These are phyloP conservation scores for Alternaria sp. DNA, from an alignment of 2,329 filamentous ascomycete genomes.

Conservation along the genomic window DNA sequence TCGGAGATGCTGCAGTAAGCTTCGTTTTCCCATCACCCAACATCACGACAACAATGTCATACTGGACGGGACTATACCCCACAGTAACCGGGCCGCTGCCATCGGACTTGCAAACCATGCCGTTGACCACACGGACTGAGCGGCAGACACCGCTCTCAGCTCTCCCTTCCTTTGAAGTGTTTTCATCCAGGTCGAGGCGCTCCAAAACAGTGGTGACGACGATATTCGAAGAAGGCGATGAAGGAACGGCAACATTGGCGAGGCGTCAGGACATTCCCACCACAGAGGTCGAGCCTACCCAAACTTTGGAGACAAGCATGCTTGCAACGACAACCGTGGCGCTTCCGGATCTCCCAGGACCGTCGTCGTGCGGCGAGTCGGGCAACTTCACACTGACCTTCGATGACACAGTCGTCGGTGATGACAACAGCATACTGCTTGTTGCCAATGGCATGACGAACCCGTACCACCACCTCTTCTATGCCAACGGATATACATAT, in stretches of 20 bases:
- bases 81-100: constrained; percentile 36
- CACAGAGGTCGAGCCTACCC: not conserved
- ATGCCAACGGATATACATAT: constrained; percentile 61
- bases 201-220: constrained; percentile 25
- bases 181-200: constrained; percentile 20
- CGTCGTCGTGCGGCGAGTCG: constrained; percentile 53
- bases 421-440: constrained; percentile 45
- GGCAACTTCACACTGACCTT: constrained; percentile 54
- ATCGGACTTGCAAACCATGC: constrained; percentile 29
- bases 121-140: constrained; percentile 33
- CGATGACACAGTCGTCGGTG: constrained; percentile 34
- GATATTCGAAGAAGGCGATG: constrained; percentile 8
- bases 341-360: constrained; percentile 18
- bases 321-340: not conserved
- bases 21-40: constrained; percentile 42
- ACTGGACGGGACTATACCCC: constrained; percentile 44
- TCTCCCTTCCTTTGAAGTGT: constrained; percentile 26
- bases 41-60: constrained; percentile 43
- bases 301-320: not conserved
- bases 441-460: constrained; percentile 53
- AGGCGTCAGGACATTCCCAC: constrained; percentile 4
- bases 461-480: constrained; percentile 62
- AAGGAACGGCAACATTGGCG: not conserved
- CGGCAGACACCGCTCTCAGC: constrained; percentile 33
- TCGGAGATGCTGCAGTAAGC: constrained; percentile 30